A percentile compares a stretch with the other conserved stretches of the same genome.
Evolutionary conservation across 106 monocot species (phyloP).

Genomic region (Posidonia australis): DNA sequence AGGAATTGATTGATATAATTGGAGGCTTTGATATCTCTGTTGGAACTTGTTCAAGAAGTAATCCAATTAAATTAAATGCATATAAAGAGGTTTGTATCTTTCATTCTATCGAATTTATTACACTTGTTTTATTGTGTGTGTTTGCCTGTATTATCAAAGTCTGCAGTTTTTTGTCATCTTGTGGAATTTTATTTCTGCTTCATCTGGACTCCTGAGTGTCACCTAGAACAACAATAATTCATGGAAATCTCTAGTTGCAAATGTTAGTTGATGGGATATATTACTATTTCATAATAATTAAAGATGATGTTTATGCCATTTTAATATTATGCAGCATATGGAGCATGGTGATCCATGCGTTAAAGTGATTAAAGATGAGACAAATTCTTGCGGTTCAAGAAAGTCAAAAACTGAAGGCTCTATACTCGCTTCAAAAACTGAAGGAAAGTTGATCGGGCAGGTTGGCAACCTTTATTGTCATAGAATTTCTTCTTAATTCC

Average conservation of each 20-base stretch:
- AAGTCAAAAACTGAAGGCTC: background rate
- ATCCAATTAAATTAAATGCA: background rate
- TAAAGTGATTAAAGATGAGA: background rate
- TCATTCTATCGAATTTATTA: too few species aligned
- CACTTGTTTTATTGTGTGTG: too few species aligned
- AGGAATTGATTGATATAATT: constrained; percentile 24
- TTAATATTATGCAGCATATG: background rate
- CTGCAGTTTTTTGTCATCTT: too few species aligned
- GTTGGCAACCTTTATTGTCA: background rate
- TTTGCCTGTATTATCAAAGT: too few species aligned
- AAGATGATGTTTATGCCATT: background rate
- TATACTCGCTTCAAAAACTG: background rate
- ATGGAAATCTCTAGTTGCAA: background rate
- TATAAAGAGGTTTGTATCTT: background rate
- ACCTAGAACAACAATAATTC: background rate
- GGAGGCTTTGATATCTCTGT: background rate
- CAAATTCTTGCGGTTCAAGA: background rate
- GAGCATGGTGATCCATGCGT: background rate
- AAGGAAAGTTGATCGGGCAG: constrained; percentile 2
- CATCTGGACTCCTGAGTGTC: background rate
- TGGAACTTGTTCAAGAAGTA: background rate
- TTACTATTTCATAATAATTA: background rate
- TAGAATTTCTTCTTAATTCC: background rate
- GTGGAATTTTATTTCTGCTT: background rate
- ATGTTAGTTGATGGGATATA: background rate